Conservation (phyloP, 2,329 filamentous ascomycete genomes). For the Colletotrichum sp. region DNA sequence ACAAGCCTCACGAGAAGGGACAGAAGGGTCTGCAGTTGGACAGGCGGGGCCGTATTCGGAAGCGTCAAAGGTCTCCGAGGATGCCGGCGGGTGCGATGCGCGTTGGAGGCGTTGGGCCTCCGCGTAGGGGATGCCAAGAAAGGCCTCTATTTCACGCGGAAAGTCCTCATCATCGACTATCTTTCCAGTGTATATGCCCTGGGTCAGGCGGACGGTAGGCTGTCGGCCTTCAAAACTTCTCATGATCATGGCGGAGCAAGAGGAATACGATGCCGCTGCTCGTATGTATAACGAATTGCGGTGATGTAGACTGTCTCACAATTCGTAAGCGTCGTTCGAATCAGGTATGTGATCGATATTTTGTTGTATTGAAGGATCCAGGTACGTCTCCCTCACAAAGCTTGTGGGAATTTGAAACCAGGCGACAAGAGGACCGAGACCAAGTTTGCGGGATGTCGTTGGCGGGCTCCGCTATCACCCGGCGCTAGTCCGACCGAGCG, state of each 20-base stretch:
- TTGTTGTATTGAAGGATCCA: not conserved
- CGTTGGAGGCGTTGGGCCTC: slow-evolving; percentile 49
- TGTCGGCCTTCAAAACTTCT: not conserved
- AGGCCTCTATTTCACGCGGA: slow-evolving; percentile 50
- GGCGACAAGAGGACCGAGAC: not conserved
- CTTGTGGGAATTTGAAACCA: not conserved
- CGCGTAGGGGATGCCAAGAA: slow-evolving; percentile 56
- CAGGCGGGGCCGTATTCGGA: slow-evolving; percentile 42
- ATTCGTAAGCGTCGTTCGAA: not conserved
- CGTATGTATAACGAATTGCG: not conserved
- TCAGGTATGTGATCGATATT: not conserved
- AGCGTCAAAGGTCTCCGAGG: slow-evolving; percentile 33
- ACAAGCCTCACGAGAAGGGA: slow-evolving; percentile 54
- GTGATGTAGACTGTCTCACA: not conserved
- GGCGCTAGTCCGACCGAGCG: slow-evolving; percentile 1
- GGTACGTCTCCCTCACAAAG: not conserved
- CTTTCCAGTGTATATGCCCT: slow-evolving; percentile 46
- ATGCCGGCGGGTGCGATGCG: slow-evolving; percentile 37
- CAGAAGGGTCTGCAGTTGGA: slow-evolving; percentile 31
- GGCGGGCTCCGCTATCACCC: slow-evolving; percentile 3
- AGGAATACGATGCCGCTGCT: not conserved
- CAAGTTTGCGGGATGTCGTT: slow-evolving; percentile 6
- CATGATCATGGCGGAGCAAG: not conserved
- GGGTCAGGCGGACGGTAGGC: slow-evolving; percentile 29
- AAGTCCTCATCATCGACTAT: slow-evolving; percentile 32